Base-by-base conservation (phyloP, 1,284 basidiomycete species). In the Moesziomyces sp. region DNA sequence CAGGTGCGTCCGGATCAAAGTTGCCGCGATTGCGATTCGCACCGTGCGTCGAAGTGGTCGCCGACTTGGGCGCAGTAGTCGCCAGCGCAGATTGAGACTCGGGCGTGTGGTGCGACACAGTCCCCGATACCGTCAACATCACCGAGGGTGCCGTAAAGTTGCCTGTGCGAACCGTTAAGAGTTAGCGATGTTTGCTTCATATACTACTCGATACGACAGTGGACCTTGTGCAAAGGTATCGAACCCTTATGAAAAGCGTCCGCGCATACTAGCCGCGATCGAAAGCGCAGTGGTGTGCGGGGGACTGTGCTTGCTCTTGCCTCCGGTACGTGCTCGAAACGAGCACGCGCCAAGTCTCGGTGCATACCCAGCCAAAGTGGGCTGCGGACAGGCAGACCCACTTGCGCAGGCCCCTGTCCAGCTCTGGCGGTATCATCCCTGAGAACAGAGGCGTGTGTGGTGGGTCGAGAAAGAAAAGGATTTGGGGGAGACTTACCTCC, bases 51-150 rank as follows among this genome's bases (percentile, higher is more conserved):
- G 47, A 61, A 0, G 74, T 34, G 0, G 63, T 59, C 1, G 72
- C 63, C 5, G 78, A 77, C 42, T 76, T 75, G 11, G 81, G 81
- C 19, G 79, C 81, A 52, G 65, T 75, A 6, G 67, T 65, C 11
- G 58, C 40, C 16, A 63, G 63, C 1, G 74, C 74, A 5, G 74
- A 74, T 0, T 67, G 58, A 3, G 78, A 80, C 50, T 74, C 75
- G 45, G 81, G 81, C 6, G 79, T 82, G 53, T 82, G 79, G 57
- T 83, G 80, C 30, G 79, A 70, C 9, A 83, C 81, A 2, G 76
- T 76, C 16, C 81, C 81, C 3, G 76, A 71, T 16, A 82, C 79
- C 11, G 59, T 74, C 5, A 83, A 56, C 19, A 78, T 42, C 5
- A 83, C 46, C 10, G 80, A 80, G 2, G 81, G 80, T 3, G 79